These are phyloP conservation scores for Emericellopsis terricola DNA, from an alignment of 495 filamentous ascomycete species.

Conservation along the genomic window DNA sequence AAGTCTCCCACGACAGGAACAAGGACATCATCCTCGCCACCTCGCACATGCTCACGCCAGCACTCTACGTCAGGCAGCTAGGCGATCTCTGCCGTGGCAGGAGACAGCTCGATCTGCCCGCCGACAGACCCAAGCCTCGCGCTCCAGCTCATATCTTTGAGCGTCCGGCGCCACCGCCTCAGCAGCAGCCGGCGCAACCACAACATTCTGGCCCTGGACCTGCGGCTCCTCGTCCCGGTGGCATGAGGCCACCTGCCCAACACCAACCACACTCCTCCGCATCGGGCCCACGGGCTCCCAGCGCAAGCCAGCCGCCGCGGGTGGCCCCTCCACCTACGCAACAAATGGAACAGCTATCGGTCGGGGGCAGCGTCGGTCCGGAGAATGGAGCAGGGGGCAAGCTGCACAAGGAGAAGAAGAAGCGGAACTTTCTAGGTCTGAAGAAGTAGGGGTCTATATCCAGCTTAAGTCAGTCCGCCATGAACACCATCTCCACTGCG, in stretches of 20 bases:
- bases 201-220: constrained; percentile 11
- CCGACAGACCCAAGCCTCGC: constrained; percentile 59
- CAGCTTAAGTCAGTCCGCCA: too few species aligned
- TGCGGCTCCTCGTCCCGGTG: constrained; percentile 8
- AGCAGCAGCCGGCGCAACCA: constrained; percentile 1
- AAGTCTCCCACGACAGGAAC: constrained; percentile 48
- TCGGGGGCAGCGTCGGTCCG: constrained; percentile 12
- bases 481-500: too few species aligned
- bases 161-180: constrained; percentile 23
- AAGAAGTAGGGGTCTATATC: constrained; percentile 30
- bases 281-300: not conserved
- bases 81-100: constrained; percentile 59
- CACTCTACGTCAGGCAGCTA: constrained; percentile 64
- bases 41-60: constrained; percentile 74
- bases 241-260: not conserved
- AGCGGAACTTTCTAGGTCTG: constrained; percentile 58
- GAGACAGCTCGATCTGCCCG: constrained; percentile 58
- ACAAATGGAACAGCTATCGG: constrained; percentile 38
- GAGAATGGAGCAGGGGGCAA: constrained; percentile 23
- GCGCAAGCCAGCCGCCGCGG: constrained; percentile 7
- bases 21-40: constrained; percentile 84
- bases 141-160: constrained; percentile 82
- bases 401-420: constrained; percentile 49
- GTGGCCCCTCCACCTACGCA: constrained; percentile 32
- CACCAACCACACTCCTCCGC: not conserved